Conservation (phyloP, 495 filamentous ascomycete genomes). For the Aspergillus taichungensis region DNA sequence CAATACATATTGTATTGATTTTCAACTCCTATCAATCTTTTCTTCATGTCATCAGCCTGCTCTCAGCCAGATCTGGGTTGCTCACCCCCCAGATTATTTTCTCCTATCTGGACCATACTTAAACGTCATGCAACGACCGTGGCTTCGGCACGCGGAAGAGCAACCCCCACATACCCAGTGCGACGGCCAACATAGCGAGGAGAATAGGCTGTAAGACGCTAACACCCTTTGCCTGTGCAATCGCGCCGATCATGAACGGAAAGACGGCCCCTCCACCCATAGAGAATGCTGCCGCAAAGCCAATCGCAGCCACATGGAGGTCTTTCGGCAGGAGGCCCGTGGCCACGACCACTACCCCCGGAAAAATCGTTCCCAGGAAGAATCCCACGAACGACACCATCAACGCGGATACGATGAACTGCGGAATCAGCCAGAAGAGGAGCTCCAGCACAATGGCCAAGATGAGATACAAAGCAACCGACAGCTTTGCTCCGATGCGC, state of each 20-base stretch:
- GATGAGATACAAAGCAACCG: constrained; percentile 47
- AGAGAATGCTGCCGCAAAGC: constrained; percentile 71
- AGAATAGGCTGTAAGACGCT: constrained; percentile 59
- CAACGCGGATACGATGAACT: constrained; percentile 60
- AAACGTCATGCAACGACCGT: no score
- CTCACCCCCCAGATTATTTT: no score
- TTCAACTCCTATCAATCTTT: no score
- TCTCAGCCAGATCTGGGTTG: no score
- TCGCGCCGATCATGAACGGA: constrained; percentile 64
- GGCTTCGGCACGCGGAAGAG: no score
- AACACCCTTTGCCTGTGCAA: constrained; percentile 63
- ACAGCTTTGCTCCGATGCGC: constrained; percentile 43
- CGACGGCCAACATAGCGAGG: constrained; percentile 39
- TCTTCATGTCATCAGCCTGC: no score
- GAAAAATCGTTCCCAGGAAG: constrained; percentile 54
- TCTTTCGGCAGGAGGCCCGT: constrained; percentile 66
- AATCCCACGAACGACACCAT: constrained; percentile 59
- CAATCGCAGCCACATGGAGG: constrained; percentile 67
- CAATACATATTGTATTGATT: no score
- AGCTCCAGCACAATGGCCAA: constrained; percentile 44
- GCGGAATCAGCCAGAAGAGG: constrained; percentile 55
- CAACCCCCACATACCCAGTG: no score
- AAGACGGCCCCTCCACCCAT: constrained; percentile 62
- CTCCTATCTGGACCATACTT: no score
- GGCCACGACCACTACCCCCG: constrained; percentile 63